phyloP scores from a whole-genome alignment of 352 stramenopile species.

The Elongisporangium prolatum region DNA sequence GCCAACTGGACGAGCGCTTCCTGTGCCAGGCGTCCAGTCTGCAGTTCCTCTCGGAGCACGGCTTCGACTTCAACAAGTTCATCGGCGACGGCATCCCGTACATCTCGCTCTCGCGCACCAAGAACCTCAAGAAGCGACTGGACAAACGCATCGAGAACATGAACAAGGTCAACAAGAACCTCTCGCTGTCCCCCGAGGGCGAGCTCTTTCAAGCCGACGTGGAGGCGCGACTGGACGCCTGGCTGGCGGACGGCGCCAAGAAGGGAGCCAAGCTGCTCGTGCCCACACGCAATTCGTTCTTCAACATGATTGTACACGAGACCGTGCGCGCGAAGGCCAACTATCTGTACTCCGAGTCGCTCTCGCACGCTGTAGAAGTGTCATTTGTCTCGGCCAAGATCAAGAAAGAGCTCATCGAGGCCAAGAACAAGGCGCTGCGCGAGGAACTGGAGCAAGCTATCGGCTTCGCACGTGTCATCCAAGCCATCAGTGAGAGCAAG shows the following conservation, averaged over 20 bases:
- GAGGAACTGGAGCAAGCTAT: conserved; percentile 64
- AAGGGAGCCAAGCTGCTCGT: conserved; percentile 52
- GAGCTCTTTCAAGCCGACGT: conserved; percentile 38
- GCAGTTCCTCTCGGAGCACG: conserved; percentile 77
- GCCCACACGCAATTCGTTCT: conserved; percentile 62
- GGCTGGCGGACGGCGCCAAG: conserved; percentile 40
- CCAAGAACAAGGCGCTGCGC: conserved; percentile 38
- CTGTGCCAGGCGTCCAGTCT: conserved; percentile 77
- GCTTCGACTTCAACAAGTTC: conserved; percentile 88
- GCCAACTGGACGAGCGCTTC: conserved; percentile 64
- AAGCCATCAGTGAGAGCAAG: conserved; percentile 64
- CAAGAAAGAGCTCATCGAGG: conserved; percentile 57
- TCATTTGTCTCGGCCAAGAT: conserved; percentile 56
- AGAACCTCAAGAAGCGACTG: conserved; percentile 41
- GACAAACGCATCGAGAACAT: conserved; percentile 57
- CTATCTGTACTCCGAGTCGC: conserved; percentile 56
- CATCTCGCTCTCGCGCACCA: conserved; percentile 50
- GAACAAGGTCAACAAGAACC: conserved; percentile 48
- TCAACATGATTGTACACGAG: conserved; percentile 70
- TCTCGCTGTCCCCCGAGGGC: conserved; percentile 45
- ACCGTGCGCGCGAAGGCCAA: conserved; percentile 47
- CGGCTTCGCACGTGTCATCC: conserved; percentile 77
- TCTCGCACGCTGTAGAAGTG: conserved; percentile 43
- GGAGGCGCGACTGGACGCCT: conserved; percentile 40
- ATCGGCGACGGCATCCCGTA: conserved; percentile 82